Evolutionary conservation across 2,329 filamentous ascomycete genomes (phyloP), one percentile per base, ranked within the genome.

Genomic region (Mycosphaerella sp.): DNA sequence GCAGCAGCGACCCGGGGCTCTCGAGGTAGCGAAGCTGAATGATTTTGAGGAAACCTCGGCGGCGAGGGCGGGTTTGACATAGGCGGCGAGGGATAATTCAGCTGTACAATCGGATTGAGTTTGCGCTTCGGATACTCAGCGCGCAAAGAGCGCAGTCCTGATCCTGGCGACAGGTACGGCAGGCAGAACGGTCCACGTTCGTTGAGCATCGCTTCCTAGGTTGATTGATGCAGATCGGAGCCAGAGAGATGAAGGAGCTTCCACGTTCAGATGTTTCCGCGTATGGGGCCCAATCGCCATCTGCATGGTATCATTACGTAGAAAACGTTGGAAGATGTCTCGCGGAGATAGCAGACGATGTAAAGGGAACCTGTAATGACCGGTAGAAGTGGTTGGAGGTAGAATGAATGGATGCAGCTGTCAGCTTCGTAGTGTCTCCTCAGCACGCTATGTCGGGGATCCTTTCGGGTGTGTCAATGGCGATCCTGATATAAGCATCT

Each of bases 31-130:
- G 50, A 44, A 44, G 53, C 39, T 39, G 52, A 30, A 41, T 54
- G 45, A 50, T 54, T 49, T 49, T 39, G 51, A 56, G 53, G 41
- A 49, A 48, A 48, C 49, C 51, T 52, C 40, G 51, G 54, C 58
- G 73, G 71, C 54, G 73, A 74, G 51, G 71, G 71, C 60, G 73
- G 69, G 66, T 71, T 72, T 68, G 74, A 76, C 74, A 76, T 76
- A 66, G 73, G 73, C 65, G 73, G 73, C 61, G 73, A 75, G 53
- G 72, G 73, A 64, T 75, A 75, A 28, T 39, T 34, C 41, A 40
- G 39, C 36, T 41, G 41, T 35, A 52, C 36, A 37, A 40, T 37
- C 34, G 42, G 43, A 49, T 44, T 41, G 35, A 54, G 27, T 56
- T 57, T 59, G 43, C 59, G 52, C 47, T 57, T 60, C 42, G 55